Percentiles rank a stretch among this genome's conserved stretches.
Conservation (phyloP, 2,329 filamentous ascomycete species). For the Colletotrichum phormii region DNA sequence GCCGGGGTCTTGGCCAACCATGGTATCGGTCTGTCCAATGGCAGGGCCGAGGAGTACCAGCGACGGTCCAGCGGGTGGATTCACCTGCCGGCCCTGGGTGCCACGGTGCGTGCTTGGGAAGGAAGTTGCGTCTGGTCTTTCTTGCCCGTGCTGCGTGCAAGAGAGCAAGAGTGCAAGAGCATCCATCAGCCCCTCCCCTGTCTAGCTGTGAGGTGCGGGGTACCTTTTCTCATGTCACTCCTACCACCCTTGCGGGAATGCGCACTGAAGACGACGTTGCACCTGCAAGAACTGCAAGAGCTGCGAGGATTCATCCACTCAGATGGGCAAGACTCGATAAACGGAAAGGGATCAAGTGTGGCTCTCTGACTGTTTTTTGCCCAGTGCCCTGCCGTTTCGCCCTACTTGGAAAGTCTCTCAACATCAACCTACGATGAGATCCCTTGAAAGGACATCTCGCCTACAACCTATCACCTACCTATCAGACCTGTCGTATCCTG, state of each 20-base stretch:
- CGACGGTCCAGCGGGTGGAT: slow-evolving; percentile 16
- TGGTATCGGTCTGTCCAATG: slow-evolving; percentile 28
- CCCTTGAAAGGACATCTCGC: background rate
- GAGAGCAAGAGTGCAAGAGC: no score
- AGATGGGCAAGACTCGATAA: no score
- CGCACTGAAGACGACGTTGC: background rate
- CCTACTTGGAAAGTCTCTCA: slow-evolving; percentile 5
- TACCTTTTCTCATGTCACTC: slow-evolving; percentile 9
- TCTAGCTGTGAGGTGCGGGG: slow-evolving; percentile 28
- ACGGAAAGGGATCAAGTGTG: background rate
- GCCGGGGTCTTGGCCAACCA: slow-evolving; percentile 31
- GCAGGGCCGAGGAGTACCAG: background rate
- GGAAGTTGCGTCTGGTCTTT: background rate
- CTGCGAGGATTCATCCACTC: no score
- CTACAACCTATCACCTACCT: background rate
- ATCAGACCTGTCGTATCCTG: background rate
- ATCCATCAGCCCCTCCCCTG: slow-evolving; percentile 21
- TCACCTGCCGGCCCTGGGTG: slow-evolving; percentile 5
- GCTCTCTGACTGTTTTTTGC: background rate
- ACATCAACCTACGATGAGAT: background rate
- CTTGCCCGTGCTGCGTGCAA: slow-evolving; percentile 4
- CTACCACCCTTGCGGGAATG: slow-evolving; percentile 8
- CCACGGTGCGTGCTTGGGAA: no score
- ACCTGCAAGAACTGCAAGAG: slow-evolving; percentile 11
- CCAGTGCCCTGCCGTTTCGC: background rate